Base-by-base conservation (phyloP, 2,329 filamentous ascomycete genomes). In the Calonectria hongkongensis region DNA sequence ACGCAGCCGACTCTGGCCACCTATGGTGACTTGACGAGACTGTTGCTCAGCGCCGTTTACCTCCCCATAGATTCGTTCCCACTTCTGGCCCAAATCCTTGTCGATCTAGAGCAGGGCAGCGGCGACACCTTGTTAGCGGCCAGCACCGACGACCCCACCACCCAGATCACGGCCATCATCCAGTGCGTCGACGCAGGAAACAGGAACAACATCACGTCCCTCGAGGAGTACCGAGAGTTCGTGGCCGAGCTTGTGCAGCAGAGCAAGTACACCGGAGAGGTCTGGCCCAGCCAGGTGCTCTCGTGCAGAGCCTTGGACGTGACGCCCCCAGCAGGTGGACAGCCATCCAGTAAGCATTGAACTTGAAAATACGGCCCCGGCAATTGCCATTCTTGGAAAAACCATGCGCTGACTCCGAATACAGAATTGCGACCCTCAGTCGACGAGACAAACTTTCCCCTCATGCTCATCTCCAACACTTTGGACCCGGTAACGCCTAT, bases 161-260 rank as follows among this genome's bases (percentile, higher is more conserved):
- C 1, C 18, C 28, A 54, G 27, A 54, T 33, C 27, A 63, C 58
- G 25, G 21, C 58, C 58, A 21, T 63, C 39, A 63, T 63, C 18
- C 39, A 63, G 41, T 63, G 58, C 41, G 41, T 63, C 27, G 58
- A 63, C n/a, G 58, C 58, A 1, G 58, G 15, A 47, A 47, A 47
- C 39, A 47, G 58, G 39, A 63, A 63, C 41, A 63, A 63, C 58
- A 63, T 63, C 39, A 63, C 41, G 9, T 47, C 58, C 7, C 58
- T 63, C 9, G 58, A 43, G 2, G 41, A 47, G 6, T 63, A 63
- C 58, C 41, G 58, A 16, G 28, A 63, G 2, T 45, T 30, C 12
- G 58, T 63, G 8, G 27, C 25, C 12, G 39, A 45, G 25, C 41
- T 63, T 3, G 25, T 63, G 16, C 25, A 47, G 39, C 58, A 63